These are phyloP conservation scores for Schoenoplectus tabernaemontani DNA, from an alignment of 202 grass and related monocot genomes.

Conservation along the genomic window DNA sequence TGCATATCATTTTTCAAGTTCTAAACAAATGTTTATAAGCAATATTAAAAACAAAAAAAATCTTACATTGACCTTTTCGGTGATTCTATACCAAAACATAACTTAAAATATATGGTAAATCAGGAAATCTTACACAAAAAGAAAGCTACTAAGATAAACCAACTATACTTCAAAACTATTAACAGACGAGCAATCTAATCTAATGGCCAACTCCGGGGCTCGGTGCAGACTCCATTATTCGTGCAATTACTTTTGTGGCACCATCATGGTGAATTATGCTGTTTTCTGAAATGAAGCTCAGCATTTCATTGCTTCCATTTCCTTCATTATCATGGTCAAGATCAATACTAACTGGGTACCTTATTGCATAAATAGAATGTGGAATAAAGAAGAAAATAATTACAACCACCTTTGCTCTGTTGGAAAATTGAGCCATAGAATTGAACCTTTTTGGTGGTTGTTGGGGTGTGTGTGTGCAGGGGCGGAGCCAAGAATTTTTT, in stretches of 20 bases:
- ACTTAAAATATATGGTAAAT: background rate
- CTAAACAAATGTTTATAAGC: background rate
- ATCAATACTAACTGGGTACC: background rate
- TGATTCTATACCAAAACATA: background rate
- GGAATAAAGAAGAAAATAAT: conserved; percentile 18
- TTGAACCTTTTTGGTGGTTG: no score
- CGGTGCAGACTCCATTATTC: conserved; percentile 14
- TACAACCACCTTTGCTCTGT: conserved; percentile 6
- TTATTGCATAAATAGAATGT: conserved; percentile 18
- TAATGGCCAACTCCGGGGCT: conserved; percentile 22
- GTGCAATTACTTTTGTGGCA: background rate
- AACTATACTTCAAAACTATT: background rate
- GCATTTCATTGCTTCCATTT: background rate
- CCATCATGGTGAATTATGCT: background rate
- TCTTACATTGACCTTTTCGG: background rate
- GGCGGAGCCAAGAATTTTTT: no score
- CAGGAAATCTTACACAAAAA: background rate
- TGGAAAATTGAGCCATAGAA: background rate
- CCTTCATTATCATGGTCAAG: background rate
- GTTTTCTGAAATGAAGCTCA: background rate
- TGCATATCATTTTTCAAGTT: background rate
- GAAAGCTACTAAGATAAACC: background rate
- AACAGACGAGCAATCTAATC: background rate
- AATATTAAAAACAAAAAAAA: background rate
- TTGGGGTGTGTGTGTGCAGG: no score